Evolutionary conservation across 352 stramenopile species (phyloP).

Genomic region (Pythium inflatum): DNA sequence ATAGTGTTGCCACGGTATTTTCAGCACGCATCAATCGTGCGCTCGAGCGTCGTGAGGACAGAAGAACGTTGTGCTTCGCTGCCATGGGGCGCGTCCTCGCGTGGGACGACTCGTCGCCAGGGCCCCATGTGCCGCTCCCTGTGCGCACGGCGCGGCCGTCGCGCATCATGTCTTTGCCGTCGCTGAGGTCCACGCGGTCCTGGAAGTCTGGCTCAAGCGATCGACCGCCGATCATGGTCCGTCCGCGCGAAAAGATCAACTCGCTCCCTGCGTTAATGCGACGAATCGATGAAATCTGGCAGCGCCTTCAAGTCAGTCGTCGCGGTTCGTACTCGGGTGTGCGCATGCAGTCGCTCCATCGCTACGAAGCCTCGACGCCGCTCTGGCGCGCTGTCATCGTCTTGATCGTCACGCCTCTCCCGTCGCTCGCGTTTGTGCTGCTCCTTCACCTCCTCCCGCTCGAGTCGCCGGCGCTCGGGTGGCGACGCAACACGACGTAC

Average conservation of each 20-base stretch:
- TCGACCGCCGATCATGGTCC: not conserved
- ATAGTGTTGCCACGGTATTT: too few relatives aligned
- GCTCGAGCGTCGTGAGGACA: too few relatives aligned
- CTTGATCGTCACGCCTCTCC: constrained; percentile 23
- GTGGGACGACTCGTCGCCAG: constrained; percentile 1
- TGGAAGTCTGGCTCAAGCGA: constrained; percentile 13
- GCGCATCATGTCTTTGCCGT: not conserved
- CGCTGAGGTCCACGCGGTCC: constrained; percentile 7
- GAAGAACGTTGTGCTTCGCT: too few relatives aligned
- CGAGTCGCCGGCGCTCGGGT: constrained; percentile 10
- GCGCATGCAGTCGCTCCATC: constrained; percentile 25
- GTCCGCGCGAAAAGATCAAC: not conserved
- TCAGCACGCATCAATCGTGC: too few relatives aligned
- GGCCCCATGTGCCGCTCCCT: not conserved
- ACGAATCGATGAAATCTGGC: constrained; percentile 19
- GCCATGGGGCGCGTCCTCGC: constrained; percentile 15
- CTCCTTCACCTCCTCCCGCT: constrained; percentile 25
- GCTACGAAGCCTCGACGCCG: constrained; percentile 11
- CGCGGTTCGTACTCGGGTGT: constrained; percentile 20
- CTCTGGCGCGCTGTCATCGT: constrained; percentile 17
- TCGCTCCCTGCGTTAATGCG: not conserved
- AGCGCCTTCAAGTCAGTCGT: constrained; percentile 27
- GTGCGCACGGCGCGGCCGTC: not conserved
- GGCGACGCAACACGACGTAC: constrained; percentile 9
- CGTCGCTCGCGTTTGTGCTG: constrained; percentile 28